Conservation (phyloP, 306 rosid species). For the Lathyrus tuberosus region DNA sequence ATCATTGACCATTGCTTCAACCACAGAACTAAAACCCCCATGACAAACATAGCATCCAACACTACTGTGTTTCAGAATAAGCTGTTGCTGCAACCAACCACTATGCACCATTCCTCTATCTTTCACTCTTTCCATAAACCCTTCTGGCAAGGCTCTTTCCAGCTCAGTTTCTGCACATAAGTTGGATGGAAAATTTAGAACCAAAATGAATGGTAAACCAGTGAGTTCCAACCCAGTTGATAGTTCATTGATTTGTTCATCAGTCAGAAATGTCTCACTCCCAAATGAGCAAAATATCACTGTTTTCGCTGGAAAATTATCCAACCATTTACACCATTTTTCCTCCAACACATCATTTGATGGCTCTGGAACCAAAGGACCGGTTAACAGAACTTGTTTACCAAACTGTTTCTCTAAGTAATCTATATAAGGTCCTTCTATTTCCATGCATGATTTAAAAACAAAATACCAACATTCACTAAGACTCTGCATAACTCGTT, state of each 20-base stretch:
- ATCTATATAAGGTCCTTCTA: conserved; percentile 50
- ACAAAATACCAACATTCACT: conserved; percentile 39
- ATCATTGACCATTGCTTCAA: conserved; percentile 52
- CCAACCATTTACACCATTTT: conserved; percentile 47
- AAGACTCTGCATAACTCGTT: conserved; percentile 37
- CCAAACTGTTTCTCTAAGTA: conserved; percentile 39
- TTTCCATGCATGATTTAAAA: conserved; percentile 45
- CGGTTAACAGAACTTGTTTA: conserved; percentile 42
- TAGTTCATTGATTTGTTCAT: conserved; percentile 51
- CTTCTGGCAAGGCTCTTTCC: conserved; percentile 41
- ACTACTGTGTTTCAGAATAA: conserved; percentile 44
- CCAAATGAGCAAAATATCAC: conserved; percentile 59
- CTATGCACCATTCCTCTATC: conserved; percentile 45
- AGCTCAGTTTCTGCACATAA: conserved; percentile 32
- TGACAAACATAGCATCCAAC: conserved; percentile 52
- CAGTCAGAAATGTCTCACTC: conserved; percentile 54
- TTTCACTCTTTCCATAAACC: conserved; percentile 51
- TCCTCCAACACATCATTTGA: conserved; percentile 36
- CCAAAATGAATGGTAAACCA: conserved; percentile 52
- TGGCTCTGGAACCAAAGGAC: conserved; percentile 57
- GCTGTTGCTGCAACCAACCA: conserved; percentile 64
- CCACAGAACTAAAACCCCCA: conserved; percentile 56
- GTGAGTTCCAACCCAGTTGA: conserved; percentile 51
- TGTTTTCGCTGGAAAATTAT: conserved; percentile 34
- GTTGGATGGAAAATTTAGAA: conserved; percentile 47